These are phyloP conservation scores for Grosmannia serpens DNA, from an alignment of 2,329 filamentous ascomycete genomes.

Conservation along the genomic window DNA sequence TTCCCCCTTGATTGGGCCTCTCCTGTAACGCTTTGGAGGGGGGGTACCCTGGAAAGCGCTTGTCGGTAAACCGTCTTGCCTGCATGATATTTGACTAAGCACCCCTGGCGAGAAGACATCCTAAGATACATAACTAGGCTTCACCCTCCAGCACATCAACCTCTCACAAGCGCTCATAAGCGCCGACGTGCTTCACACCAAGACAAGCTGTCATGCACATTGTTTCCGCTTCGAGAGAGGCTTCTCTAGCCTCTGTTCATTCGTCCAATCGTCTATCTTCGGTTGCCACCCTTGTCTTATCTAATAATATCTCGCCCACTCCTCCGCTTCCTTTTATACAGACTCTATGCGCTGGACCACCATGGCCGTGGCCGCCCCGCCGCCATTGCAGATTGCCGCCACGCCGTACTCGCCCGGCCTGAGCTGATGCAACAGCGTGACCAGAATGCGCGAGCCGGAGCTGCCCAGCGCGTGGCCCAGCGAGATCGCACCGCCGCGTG, in stretches of 20 bases:
- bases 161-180: not conserved
- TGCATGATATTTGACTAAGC: not conserved
- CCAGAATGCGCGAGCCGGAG: constrained; percentile 83
- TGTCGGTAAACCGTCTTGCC: constrained; percentile 5
- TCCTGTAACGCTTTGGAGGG: not conserved
- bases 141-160: not conserved
- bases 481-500: constrained; percentile 81
- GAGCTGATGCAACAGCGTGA: constrained; percentile 82
- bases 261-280: not conserved
- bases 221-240: not conserved
- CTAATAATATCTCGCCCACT: not conserved
- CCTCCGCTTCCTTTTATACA: constrained; percentile 22
- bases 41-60: not conserved
- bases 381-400: constrained; percentile 94
- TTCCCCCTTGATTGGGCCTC: not conserved
- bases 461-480: constrained; percentile 87
- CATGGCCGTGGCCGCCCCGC: constrained; percentile 81
- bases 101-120: not conserved
- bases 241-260: not conserved
- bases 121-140: not conserved
- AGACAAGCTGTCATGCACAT: not conserved
- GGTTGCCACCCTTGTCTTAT: not conserved
- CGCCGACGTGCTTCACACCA: not conserved
- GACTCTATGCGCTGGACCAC: constrained; percentile 74
- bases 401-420: constrained; percentile 89